These are phyloP conservation scores for Crithidia bombi DNA, from an alignment of 208 protist species.

Conservation along the genomic window DNA sequence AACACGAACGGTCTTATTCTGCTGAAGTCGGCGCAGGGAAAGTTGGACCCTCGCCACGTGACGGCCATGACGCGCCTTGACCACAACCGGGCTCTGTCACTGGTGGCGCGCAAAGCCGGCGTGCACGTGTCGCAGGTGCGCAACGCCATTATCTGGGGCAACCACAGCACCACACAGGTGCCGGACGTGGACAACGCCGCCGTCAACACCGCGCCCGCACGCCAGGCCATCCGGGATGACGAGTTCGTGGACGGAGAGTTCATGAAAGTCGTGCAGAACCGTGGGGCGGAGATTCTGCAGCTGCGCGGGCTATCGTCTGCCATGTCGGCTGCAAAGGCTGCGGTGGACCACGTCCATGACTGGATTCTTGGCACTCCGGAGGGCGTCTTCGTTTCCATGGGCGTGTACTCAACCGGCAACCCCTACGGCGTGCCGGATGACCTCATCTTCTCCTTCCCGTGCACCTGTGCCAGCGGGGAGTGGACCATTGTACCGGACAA, in stretches of 20 bases:
- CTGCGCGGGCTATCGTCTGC: slow-evolving; percentile 87
- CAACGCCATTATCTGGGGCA: slow-evolving; percentile 97
- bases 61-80: slow-evolving; percentile 97
- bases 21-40: slow-evolving; percentile 70
- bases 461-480: slow-evolving; percentile 81
- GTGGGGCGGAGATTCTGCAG: slow-evolving; percentile 94
- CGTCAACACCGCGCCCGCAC: slow-evolving; percentile 58
- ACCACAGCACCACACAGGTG: slow-evolving; percentile 94
- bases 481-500: slow-evolving; percentile 86
- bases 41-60: slow-evolving; percentile 90
- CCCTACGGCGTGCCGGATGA: slow-evolving; percentile 90
- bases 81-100: slow-evolving; percentile 94
- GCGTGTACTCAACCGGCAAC: slow-evolving; percentile 88
- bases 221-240: slow-evolving; percentile 69
- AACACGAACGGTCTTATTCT: slow-evolving; percentile 98
- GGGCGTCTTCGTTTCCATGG: slow-evolving; percentile 92
- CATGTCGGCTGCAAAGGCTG: slow-evolving; percentile 92
- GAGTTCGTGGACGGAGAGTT: slow-evolving; percentile 78
- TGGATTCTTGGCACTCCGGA: slow-evolving; percentile 69
- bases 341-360: slow-evolving; percentile 74
- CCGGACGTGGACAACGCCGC: slow-evolving; percentile 90
- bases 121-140: slow-evolving; percentile 71
- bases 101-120: slow-evolving; percentile 80
- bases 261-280: slow-evolving; percentile 87
- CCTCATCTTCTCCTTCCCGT: slow-evolving; percentile 95